Percentiles rank a stretch among this genome's conserved stretches.
phyloP scores from a whole-genome alignment of 805 yeast species.

The Zygosaccharomyces kombuchaensis region DNA sequence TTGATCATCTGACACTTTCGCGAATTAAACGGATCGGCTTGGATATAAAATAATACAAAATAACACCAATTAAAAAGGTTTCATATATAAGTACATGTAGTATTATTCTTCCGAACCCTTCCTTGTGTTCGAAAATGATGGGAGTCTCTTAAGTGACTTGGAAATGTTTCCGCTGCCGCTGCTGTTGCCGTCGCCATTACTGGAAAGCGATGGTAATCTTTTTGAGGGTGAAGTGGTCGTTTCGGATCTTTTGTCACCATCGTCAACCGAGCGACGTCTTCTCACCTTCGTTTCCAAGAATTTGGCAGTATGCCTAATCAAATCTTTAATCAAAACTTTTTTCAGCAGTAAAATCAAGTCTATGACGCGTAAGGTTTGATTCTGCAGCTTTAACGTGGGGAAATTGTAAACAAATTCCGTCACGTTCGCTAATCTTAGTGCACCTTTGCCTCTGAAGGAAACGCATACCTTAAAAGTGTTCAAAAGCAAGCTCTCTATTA shows the following conservation, averaged over 20 bases:
- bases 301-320: constrained; percentile 67
- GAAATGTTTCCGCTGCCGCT: not conserved
- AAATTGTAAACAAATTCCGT: constrained; percentile 63
- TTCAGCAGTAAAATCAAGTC: constrained; percentile 63
- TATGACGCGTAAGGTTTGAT: constrained; percentile 66
- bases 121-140: not conserved
- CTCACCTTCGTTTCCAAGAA: constrained; percentile 72
- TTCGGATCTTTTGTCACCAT: not conserved
- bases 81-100: not conserved
- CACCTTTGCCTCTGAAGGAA: constrained; percentile 74
- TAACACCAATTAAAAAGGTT: not conserved
- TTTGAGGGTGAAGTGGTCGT: not conserved
- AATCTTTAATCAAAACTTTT: constrained; percentile 54
- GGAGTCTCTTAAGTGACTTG: not conserved
- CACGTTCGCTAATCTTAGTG: constrained; percentile 67
- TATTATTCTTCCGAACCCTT: too few species aligned
- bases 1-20: not conserved
- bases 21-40: not conserved
- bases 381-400: constrained; percentile 55
- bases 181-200: not conserved
- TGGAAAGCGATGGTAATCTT: not conserved
- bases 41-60: not conserved
- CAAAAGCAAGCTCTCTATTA: constrained; percentile 55
- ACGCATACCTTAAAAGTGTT: constrained; percentile 53
- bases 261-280: constrained; percentile 3